Base-by-base conservation (phyloP, 2,329 filamentous ascomycete genomes). In the Aureobasidium pullulans region DNA sequence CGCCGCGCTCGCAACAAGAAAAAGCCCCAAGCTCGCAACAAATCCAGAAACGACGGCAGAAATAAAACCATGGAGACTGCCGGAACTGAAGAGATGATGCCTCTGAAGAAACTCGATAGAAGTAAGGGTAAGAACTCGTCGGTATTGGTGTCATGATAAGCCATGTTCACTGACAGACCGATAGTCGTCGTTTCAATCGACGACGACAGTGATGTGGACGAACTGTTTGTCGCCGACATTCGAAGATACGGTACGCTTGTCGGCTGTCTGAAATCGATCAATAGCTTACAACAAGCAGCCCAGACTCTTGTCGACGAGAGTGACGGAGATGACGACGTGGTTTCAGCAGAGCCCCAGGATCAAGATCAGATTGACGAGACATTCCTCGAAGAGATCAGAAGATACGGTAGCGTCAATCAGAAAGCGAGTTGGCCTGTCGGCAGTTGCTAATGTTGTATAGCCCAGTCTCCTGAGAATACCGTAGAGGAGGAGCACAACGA, bases 151-250 rank as follows among this genome's bases (percentile, higher is more conserved):
- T 15, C 16, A 4, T 1, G 1, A 2, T 2, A 29, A 2, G 11
- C 32, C 6, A 8, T 37, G 34, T 15, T 11, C 42, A 5, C 49
- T 52, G 15, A 52, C 23, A 16, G 28, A 8, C 2, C 6, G 6
- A 6, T 13, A 53, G 49, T 32, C 9, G 15, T 53, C 9, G 15
- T 53, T 5, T 15, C n/a, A 4, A 53, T 53, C 36, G 48, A 52
- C 48, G 48, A 53, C n/a, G 49, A 53, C 4, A 53, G 37, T 3
- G 49, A 53, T 7, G n/a, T 53, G 1, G 49, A 42, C 5, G 23
- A 16, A 1, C 15, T 19, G 1, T 53, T 53, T 10, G 23, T 53
- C 2, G 9, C 15, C 6, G 49, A 53, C 5, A 15, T 53, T 7
- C 23, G 4, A 0, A 42, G 15, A 32, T 37, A 53, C 9, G 49